Evolutionary conservation across 495 filamentous ascomycete species (phyloP).

Genomic region (Trypethelium eluteriae): DNA sequence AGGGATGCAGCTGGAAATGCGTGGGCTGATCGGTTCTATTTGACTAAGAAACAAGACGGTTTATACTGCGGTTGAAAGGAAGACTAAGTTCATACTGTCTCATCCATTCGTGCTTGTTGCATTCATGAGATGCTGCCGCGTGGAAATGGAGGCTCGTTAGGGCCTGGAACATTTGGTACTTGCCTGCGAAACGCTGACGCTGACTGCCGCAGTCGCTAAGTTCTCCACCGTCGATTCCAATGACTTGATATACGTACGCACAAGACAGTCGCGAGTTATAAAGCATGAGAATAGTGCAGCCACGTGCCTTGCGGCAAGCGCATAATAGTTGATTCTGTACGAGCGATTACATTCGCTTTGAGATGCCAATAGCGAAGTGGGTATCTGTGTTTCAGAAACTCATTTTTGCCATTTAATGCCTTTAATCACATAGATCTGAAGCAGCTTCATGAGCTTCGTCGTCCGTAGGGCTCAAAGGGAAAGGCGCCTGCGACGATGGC

Average conservation of each 20-base stretch:
- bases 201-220: no score
- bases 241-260: no score
- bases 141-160: no score
- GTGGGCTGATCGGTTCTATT: neutral
- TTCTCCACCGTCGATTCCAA: no score
- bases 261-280: no score
- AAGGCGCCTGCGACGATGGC: slow-evolving; percentile 51
- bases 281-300: no score
- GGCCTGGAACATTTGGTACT: no score
- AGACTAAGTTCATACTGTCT: neutral
- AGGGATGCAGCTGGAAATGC: slow-evolving; percentile 54
- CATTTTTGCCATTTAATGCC: neutral
- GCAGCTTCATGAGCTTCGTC: slow-evolving; percentile 50
- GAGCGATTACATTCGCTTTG: neutral
- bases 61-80: neutral
- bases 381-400: neutral
- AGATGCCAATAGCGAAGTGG: neutral
- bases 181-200: no score
- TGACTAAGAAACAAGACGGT: neutral
- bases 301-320: no score
- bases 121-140: no score
- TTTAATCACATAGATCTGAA: neutral
- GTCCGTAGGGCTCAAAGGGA: slow-evolving; percentile 65
- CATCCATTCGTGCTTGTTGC: neutral
- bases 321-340: no score